Evolutionary conservation across 805 yeast species (phyloP).

Genomic region (Lachancea cidri): DNA sequence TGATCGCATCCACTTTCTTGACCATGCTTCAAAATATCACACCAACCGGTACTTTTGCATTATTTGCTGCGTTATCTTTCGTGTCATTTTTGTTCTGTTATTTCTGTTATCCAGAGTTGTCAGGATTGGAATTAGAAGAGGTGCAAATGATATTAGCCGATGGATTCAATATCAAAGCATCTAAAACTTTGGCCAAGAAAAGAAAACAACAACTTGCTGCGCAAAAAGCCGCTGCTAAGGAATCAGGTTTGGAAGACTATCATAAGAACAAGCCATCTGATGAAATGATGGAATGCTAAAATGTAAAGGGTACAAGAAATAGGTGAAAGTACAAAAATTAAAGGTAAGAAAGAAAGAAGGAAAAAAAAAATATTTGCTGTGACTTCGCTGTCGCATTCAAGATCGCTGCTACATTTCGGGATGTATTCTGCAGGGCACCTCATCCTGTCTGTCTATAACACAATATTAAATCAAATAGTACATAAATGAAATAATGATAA

Average conservation of each 20-base stretch:
- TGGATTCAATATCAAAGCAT: constrained; percentile 79
- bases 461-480: background rate
- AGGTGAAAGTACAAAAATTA: background rate
- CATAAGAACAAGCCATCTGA: constrained; percentile 12
- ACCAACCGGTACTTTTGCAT: constrained; percentile 90
- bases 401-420: background rate
- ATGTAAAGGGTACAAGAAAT: background rate
- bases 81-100: constrained; percentile 68
- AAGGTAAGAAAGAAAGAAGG: no score
- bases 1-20: constrained; percentile 85
- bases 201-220: constrained; percentile 28
- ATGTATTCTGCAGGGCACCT: background rate
- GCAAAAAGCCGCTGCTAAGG: constrained; percentile 4
- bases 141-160: constrained; percentile 73
- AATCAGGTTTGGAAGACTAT: constrained; percentile 6
- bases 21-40: constrained; percentile 92
- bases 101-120: constrained; percentile 88
- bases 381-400: no score
- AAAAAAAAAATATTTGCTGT: no score
- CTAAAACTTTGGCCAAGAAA: constrained; percentile 50
- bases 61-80: constrained; percentile 78
- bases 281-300: constrained; percentile 9
- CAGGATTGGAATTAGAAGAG: constrained; percentile 87
- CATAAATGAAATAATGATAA: background rate
- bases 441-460: background rate